phyloP scores from a whole-genome alignment of 495 filamentous ascomycete genomes.

The Tuber microsphaerosporum region DNA sequence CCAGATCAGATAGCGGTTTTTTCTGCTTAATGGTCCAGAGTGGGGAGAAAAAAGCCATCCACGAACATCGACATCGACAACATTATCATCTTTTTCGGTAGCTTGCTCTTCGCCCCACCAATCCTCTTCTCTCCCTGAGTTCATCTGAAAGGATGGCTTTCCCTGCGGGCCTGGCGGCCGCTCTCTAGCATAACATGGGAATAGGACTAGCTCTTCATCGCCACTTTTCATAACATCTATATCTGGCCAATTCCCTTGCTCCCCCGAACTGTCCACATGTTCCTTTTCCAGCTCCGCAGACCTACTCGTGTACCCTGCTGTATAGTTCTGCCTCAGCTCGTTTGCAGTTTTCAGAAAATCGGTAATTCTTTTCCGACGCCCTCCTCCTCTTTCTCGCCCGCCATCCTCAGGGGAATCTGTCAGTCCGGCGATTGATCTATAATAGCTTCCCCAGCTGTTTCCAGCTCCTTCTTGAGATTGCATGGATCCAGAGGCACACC shows the following conservation, averaged over 20 bases:
- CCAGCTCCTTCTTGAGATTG: slow-evolving; percentile 15
- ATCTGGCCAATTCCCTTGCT: slow-evolving; percentile 56
- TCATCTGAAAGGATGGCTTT: slow-evolving; percentile 34
- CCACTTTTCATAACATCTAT: slow-evolving; percentile 69
- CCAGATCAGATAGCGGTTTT: slow-evolving; percentile 77
- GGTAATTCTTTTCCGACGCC: slow-evolving; percentile 69
- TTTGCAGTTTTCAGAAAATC: slow-evolving; percentile 83
- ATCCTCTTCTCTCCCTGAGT: slow-evolving; percentile 54
- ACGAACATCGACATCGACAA: slow-evolving; percentile 87
- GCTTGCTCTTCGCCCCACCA: slow-evolving; percentile 63
- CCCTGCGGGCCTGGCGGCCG: slow-evolving; percentile 43
- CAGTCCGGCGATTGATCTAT: slow-evolving; percentile 14
- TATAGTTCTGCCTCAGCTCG: slow-evolving; percentile 81
- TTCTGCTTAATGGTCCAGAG: slow-evolving; percentile 74
- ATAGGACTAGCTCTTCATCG: slow-evolving; percentile 86
- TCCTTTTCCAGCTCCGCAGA: slow-evolving; percentile 48
- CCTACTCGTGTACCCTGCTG: slow-evolving; percentile 50
- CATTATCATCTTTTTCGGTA: slow-evolving; percentile 65
- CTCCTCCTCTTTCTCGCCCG: slow-evolving; percentile 53
- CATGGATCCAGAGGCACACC: slow-evolving; percentile 9
- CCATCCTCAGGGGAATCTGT: slow-evolving; percentile 9
- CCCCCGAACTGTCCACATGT: slow-evolving; percentile 53
- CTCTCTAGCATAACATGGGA: slow-evolving; percentile 77
- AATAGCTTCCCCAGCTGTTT: slow-evolving; percentile 24
- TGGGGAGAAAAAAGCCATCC: slow-evolving; percentile 91